Base-by-base conservation (phyloP, 2,329 filamentous ascomycete genomes). In the Phyllosticta citrichinensis region DNA sequence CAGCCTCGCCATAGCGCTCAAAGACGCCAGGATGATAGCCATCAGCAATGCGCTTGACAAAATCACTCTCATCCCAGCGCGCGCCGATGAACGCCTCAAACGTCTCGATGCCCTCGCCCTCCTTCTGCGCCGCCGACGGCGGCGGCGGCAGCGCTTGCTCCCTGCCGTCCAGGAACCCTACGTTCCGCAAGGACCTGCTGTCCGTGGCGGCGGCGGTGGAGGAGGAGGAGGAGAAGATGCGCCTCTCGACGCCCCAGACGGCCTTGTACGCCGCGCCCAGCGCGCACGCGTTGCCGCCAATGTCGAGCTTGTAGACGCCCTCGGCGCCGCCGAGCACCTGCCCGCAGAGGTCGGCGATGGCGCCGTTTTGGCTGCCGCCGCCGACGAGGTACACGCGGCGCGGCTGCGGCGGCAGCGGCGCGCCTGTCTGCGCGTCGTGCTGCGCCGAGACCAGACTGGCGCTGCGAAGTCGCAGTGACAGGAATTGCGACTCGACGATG, bases 211-310 rank as follows among this genome's bases (percentile, higher is more conserved):
- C 14, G 24, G 22, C 3, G 22, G 22, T 22, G 22, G 22, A 22
- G 22, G 22, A 3, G 22, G 22, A 3, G 22, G 22, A 22, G 22
- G 51, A 20, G 12, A 54, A 27, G 4, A 56, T 35, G 24, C 74
- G 73, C 55, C 89, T 79, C 78, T 94, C 91, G 60, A 91, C 79
- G 0, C 88, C 91, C 94, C 94, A 99, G 0, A 96, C 86, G 14
- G 94, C 93, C 77, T 97, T 97, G 76, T 97, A 97, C 25, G 93
- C 93, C 6, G 91, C 91, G 14, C 94, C 94, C 14, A 97, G 77
- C 11, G 93, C 94, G 75, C 94, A 99, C 2, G 94, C 93, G 76
- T 96, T 97, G 25, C 92, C 91, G 25, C 94, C 93, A 5, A 97
- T 91, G 70, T 97, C 92, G 14, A 99, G 84, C 75, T 88, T 89